Evolutionary conservation across 2,329 filamentous ascomycete species (phyloP).

Genomic region (Dactylellina cionopaga): DNA sequence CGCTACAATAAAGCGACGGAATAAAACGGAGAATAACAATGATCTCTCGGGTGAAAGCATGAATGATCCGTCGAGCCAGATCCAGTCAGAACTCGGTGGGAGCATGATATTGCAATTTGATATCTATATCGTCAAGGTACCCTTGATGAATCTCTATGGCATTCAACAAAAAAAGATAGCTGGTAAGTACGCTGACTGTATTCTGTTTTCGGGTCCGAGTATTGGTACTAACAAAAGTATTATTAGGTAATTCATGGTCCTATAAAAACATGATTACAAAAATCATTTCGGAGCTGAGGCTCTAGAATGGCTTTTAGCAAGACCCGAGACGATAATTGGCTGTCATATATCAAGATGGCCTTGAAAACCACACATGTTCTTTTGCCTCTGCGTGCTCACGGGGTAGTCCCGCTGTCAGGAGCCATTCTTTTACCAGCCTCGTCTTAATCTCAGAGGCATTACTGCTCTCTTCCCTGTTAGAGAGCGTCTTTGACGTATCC

Average conservation of each 20-base stretch:
- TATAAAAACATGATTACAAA: slow-evolving; percentile 99
- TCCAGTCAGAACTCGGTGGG: slow-evolving; percentile 80
- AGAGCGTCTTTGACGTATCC: not conserved
- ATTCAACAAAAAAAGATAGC: slow-evolving; percentile 96
- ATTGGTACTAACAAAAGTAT: not conserved
- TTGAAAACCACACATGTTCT: too few species aligned
- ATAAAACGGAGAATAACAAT: slow-evolving; percentile 84
- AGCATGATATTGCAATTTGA: slow-evolving; percentile 90
- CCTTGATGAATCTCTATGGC: slow-evolving; percentile 88
- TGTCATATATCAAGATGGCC: not conserved
- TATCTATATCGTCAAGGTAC: slow-evolving; percentile 97
- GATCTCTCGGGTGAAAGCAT: slow-evolving; percentile 83
- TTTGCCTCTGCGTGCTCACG: too few species aligned
- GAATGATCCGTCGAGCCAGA: slow-evolving; percentile 86
- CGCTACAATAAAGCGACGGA: slow-evolving; percentile 58
- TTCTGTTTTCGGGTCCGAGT: not conserved
- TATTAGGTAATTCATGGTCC: slow-evolving; percentile 89
- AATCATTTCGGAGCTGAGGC: slow-evolving; percentile 84
- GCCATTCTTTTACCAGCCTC: not conserved
- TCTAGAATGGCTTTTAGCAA: slow-evolving; percentile 65
- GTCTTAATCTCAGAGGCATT: not conserved
- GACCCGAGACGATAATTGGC: not conserved
- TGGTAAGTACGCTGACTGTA: slow-evolving; percentile 59
- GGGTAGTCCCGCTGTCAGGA: too few species aligned
- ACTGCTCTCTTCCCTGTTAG: not conserved